phyloP scores from a whole-genome alignment of 768 basidiomycete species.

The Agaricus bisporus region DNA sequence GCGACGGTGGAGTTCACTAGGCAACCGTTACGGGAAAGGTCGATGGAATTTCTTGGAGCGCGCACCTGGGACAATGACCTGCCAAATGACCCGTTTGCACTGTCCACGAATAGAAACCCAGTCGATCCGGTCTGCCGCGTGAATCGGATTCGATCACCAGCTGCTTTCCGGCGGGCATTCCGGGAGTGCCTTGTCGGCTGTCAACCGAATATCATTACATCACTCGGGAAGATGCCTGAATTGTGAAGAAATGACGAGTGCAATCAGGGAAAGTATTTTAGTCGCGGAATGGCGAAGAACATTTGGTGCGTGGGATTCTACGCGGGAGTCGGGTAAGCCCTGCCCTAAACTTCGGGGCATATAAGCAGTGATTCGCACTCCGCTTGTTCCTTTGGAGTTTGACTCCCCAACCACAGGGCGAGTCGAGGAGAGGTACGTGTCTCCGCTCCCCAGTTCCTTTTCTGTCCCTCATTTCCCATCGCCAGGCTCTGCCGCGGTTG shows the following conservation, averaged over 20 bases:
- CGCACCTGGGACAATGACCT: too few relatives aligned
- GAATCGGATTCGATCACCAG: neutral
- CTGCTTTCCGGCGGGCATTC: neutral
- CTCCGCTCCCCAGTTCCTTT: neutral
- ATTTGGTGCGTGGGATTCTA: neutral
- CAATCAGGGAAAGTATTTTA: too few relatives aligned
- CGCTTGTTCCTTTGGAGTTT: constrained; percentile 1
- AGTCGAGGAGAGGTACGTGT: constrained; percentile 2
- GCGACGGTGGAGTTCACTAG: too few relatives aligned
- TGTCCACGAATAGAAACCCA: neutral
- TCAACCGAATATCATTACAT: neutral
- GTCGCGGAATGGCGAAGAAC: too few relatives aligned
- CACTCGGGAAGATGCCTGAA: too few relatives aligned
- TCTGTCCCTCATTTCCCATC: neutral
- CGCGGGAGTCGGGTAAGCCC: neutral
- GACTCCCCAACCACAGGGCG: constrained; percentile 9
- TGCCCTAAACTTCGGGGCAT: constrained; percentile 1
- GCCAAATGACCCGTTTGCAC: too few relatives aligned
- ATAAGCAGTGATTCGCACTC: neutral
- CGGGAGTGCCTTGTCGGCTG: neutral
- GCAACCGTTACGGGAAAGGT: too few relatives aligned
- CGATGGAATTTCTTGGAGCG: too few relatives aligned
- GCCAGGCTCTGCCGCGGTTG: neutral
- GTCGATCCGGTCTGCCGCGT: neutral
- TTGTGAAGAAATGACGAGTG: too few relatives aligned